Conservation (phyloP, 306 rosid genomes). For the Cucurbita argyrosperma region DNA sequence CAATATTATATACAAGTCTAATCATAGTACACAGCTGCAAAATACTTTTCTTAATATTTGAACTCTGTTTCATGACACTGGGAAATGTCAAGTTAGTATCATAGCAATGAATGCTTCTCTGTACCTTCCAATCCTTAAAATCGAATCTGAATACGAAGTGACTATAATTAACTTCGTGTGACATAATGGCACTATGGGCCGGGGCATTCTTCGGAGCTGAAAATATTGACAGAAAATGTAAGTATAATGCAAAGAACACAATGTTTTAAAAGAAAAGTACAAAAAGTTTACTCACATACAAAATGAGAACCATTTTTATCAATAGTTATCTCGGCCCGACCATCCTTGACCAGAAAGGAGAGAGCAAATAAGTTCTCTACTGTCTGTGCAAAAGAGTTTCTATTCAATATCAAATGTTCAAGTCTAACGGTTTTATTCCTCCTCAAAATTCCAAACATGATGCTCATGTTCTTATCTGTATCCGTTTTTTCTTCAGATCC, state of each 20-base stretch:
- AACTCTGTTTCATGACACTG: neutral
- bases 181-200: constrained; percentile 22
- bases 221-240: neutral
- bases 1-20: neutral
- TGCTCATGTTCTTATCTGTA: constrained; percentile 60
- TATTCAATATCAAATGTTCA: constrained; percentile 48
- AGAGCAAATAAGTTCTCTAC: constrained; percentile 74
- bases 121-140: constrained; percentile 82
- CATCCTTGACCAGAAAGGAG: constrained; percentile 77
- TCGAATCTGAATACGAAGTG: constrained; percentile 79
- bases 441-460: constrained; percentile 47
- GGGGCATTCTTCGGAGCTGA: constrained; percentile 80
- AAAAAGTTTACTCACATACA: constrained; percentile 44
- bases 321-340: constrained; percentile 48
- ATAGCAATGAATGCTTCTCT: neutral
- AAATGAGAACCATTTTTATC: constrained; percentile 37
- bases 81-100: neutral
- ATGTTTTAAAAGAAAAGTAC: neutral
- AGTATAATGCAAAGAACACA: neutral
- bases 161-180: constrained; percentile 35
- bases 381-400: constrained; percentile 60
- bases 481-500: constrained; percentile 37
- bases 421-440: constrained; percentile 27
- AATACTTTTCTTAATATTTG: neutral
- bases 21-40: neutral